Evolutionary conservation across 768 basidiomycete genomes (phyloP).

Genomic region (Podaxis sp.): DNA sequence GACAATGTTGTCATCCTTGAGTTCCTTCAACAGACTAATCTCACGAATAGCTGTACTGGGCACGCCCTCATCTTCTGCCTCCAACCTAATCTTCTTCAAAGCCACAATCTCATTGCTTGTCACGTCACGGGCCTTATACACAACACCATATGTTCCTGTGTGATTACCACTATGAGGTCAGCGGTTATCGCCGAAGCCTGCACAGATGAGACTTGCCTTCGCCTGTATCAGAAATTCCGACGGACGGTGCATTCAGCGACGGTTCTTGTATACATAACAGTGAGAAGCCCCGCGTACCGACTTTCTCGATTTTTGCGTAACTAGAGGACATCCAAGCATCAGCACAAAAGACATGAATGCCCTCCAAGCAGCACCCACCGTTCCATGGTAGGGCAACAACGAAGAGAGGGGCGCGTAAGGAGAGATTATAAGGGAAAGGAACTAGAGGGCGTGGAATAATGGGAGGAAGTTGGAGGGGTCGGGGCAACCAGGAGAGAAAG

Average conservation of each 20-base stretch:
- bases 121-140: slow-evolving; percentile 93
- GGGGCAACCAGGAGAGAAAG: slow-evolving; percentile 2
- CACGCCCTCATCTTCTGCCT: slow-evolving; percentile 98
- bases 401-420: slow-evolving; percentile 7
- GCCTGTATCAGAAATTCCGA: slow-evolving; percentile 29
- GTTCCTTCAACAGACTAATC: slow-evolving; percentile 95
- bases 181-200: neutral
- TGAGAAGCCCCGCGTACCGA: slow-evolving; percentile 65
- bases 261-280: slow-evolving; percentile 1
- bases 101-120: slow-evolving; percentile 84
- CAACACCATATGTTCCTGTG: slow-evolving; percentile 95
- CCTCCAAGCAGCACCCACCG: slow-evolving; percentile 24
- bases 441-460: slow-evolving; percentile 15
- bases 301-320: slow-evolving; percentile 97
- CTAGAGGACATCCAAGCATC: slow-evolving; percentile 39
- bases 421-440: slow-evolving; percentile 15
- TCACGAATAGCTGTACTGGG: slow-evolving; percentile 98
- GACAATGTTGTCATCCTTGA: slow-evolving; percentile 96
- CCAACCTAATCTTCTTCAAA: slow-evolving; percentile 97
- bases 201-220: slow-evolving; percentile 35
- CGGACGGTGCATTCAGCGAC: slow-evolving; percentile 19
- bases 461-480: slow-evolving; percentile 12
- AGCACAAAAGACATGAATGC: slow-evolving; percentile 17
- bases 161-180: slow-evolving; percentile 8
- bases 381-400: neutral